A percentile compares a stretch with the other conserved stretches of the same genome.
Evolutionary conservation across 257 asterid species (phyloP).

Genomic region (Jaltomata sinuosa): DNA sequence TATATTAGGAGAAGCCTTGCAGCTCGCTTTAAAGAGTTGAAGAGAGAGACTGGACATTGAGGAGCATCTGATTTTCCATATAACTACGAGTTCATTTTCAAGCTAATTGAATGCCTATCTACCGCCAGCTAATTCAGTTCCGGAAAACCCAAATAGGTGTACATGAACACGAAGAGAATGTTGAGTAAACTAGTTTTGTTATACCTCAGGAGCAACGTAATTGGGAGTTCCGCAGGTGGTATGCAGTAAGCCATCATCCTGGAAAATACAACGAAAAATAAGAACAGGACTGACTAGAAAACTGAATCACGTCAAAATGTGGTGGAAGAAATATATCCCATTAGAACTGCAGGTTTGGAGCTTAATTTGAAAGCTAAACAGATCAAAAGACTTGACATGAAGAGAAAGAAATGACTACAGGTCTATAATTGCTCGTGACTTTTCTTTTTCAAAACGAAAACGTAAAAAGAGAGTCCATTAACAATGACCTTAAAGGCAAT

Average conservation of each 20-base stretch:
- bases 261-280: slow-evolving; percentile 19
- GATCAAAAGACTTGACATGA: background rate
- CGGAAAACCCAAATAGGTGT: background rate
- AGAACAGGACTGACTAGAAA: background rate
- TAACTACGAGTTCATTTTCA: background rate
- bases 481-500: background rate
- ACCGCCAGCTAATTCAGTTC: background rate
- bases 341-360: background rate
- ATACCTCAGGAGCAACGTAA: slow-evolving; percentile 97
- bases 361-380: background rate
- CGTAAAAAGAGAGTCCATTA: background rate
- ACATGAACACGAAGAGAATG: background rate
- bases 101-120: background rate
- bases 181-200: background rate
- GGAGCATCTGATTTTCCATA: background rate
- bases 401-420: background rate
- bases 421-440: background rate
- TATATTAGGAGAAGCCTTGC: background rate
- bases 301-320: background rate
- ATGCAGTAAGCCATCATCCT: slow-evolving; percentile 94
- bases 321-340: background rate
- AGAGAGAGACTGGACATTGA: background rate
- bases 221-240: slow-evolving; percentile 98
- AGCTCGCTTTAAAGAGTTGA: background rate
- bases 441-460: background rate